phyloP scores from a whole-genome alignment of 768 basidiomycete genomes.

The Lyophyllum atratum region DNA sequence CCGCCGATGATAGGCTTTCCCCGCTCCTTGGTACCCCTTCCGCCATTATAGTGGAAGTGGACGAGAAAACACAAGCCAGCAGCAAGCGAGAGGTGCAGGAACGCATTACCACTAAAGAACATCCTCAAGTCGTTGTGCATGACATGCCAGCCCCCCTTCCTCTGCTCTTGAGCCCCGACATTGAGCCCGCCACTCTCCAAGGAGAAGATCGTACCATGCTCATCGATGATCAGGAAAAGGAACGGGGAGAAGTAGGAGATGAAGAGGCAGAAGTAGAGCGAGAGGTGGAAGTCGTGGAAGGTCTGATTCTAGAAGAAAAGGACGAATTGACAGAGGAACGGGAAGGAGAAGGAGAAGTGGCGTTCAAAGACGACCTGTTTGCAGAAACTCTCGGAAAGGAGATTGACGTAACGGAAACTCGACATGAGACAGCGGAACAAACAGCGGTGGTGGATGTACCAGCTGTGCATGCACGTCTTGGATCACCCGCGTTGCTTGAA shows the following conservation, averaged over 20 bases:
- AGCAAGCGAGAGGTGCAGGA: background rate
- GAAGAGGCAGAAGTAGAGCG: slow-evolving; percentile 14
- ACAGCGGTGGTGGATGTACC: slow-evolving; percentile 1
- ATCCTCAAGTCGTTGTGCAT: background rate
- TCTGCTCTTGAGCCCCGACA: background rate
- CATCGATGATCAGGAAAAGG: slow-evolving; percentile 1
- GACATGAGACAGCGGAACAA: background rate
- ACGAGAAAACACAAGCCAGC: too few species aligned
- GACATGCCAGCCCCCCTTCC: background rate
- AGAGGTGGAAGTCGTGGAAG: background rate
- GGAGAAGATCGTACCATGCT: slow-evolving; percentile 11
- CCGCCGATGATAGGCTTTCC: background rate
- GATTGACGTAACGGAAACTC: background rate
- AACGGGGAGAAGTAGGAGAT: slow-evolving; percentile 18
- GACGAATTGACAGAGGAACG: background rate
- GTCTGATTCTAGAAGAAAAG: slow-evolving; percentile 13
- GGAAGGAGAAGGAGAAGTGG: slow-evolving; percentile 12
- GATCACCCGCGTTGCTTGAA: slow-evolving; percentile 4
- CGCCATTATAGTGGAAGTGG: background rate
- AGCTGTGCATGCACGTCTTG: background rate
- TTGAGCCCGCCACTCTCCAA: slow-evolving; percentile 7
- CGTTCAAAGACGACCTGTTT: background rate
- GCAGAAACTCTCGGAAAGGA: background rate
- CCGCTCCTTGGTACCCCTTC: background rate
- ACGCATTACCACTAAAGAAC: background rate